phyloP scores from a whole-genome alignment of 139 green algal species.

The Chlamydomonas incerta region DNA sequence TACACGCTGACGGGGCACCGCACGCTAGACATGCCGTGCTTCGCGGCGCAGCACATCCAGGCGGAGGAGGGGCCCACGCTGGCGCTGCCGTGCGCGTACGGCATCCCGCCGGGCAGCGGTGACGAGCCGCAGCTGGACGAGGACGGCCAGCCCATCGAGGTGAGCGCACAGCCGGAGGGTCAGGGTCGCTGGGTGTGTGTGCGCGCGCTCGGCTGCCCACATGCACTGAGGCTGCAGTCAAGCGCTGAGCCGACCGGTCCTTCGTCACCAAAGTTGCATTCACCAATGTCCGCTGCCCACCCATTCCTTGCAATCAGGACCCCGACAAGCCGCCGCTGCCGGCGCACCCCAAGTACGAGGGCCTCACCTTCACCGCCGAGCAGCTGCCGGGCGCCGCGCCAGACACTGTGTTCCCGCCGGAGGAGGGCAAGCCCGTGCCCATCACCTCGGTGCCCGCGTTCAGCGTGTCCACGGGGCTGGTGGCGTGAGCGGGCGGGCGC shows the following conservation, averaged over 20 bases:
- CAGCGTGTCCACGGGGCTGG: constrained; percentile 29
- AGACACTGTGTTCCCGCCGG: constrained; percentile 61
- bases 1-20: constrained; percentile 60
- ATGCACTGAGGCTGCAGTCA: no score
- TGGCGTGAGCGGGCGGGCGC: no score
- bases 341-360: constrained; percentile 71
- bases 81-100: constrained; percentile 59
- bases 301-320: constrained; percentile 35
- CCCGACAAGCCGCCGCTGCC: constrained; percentile 63
- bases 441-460: constrained; percentile 41
- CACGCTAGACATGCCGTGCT: constrained; percentile 57
- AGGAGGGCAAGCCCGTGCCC: constrained; percentile 38
- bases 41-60: constrained; percentile 62
- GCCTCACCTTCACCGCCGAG: constrained; percentile 56
- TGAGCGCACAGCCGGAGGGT: no score
- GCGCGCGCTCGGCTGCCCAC: no score
- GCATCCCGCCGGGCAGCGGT: constrained; percentile 55
- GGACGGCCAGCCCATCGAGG: constrained; percentile 58
- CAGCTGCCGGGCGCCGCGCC: constrained; percentile 35
- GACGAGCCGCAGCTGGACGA: constrained; percentile 64
- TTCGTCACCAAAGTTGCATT: no score
- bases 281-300: no score
- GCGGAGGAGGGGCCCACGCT: constrained; percentile 61
- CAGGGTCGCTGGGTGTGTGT: no score
- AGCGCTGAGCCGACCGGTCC: no score